Conservation (phyloP, 441 rosid species). For the Isatis lusitanica region DNA sequence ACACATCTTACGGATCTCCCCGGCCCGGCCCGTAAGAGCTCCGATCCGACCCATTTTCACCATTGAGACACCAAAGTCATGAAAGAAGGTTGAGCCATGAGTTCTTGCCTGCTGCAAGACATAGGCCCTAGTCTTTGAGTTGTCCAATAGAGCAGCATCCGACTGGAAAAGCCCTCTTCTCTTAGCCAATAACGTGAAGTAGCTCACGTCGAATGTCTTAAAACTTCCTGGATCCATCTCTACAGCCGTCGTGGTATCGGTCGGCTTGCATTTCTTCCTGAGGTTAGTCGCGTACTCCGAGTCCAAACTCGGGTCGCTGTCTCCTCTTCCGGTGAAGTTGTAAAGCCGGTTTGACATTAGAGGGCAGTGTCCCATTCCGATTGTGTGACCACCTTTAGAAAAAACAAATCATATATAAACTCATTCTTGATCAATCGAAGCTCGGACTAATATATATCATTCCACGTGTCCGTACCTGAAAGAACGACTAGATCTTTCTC, state of each 20-base stretch:
- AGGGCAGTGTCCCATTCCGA: conserved; percentile 54
- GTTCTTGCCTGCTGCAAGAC: conserved; percentile 23
- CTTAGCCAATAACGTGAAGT: conserved; percentile 39
- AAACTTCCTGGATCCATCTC: conserved; percentile 58
- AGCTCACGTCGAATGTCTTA: conserved; percentile 44
- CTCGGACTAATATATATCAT: not conserved
- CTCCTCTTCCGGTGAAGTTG: conserved; percentile 66
- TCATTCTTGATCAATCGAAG: not conserved
- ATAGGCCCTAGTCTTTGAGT: conserved; percentile 31
- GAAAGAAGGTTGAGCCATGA: conserved; percentile 41
- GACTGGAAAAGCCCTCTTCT: conserved; percentile 63
- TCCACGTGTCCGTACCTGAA: conserved; percentile 43
- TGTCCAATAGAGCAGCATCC: conserved; percentile 55
- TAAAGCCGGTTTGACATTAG: conserved; percentile 49
- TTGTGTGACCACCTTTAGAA: conserved; percentile 58
- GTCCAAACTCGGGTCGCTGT: conserved; percentile 54
- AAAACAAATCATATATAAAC: not conserved
- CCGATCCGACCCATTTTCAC: conserved; percentile 47
- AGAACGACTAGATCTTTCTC: conserved; percentile 62
- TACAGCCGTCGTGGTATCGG: conserved; percentile 38
- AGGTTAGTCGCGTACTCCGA: conserved; percentile 38
- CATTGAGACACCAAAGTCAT: conserved; percentile 55
- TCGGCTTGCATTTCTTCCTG: conserved; percentile 49
- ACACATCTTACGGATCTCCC: conserved; percentile 51
- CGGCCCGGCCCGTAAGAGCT: conserved; percentile 45